These are phyloP conservation scores for Pogostemon cablin DNA, from an alignment of 257 asterid species.

Conservation along the genomic window DNA sequence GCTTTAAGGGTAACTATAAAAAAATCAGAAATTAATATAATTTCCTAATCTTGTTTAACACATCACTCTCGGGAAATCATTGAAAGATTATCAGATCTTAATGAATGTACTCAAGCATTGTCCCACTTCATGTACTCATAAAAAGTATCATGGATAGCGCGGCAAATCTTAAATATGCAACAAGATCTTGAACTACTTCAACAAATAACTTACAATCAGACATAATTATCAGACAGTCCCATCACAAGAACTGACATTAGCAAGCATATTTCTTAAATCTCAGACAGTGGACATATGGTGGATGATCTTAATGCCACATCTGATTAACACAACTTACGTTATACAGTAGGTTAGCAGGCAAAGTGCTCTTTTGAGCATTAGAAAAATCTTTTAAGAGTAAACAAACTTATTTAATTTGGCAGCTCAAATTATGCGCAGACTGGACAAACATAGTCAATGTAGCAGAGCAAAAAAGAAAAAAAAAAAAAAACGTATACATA, in stretches of 20 bases:
- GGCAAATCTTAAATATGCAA: neutral
- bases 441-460: neutral
- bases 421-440: neutral
- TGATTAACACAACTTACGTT: constrained; percentile 14
- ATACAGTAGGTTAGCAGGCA: constrained; percentile 10
- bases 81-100: constrained; percentile 11
- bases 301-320: constrained; percentile 17
- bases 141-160: constrained; percentile 15
- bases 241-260: constrained; percentile 16
- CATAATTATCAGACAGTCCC: constrained; percentile 10
- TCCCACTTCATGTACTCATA: neutral
- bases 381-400: constrained; percentile 3
- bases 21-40: neutral
- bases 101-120: neutral
- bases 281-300: constrained; percentile 13
- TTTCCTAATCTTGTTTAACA: constrained; percentile 3
- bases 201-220: constrained; percentile 15
- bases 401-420: neutral
- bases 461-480: constrained; percentile 15
- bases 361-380: neutral
- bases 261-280: constrained; percentile 4
- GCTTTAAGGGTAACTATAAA: constrained; percentile 11
- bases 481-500: neutral
- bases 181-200: constrained; percentile 8
- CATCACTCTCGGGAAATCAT: neutral